Base-by-base conservation (phyloP, 768 basidiomycete species). In the Lactarius pseudohatsudake region DNA sequence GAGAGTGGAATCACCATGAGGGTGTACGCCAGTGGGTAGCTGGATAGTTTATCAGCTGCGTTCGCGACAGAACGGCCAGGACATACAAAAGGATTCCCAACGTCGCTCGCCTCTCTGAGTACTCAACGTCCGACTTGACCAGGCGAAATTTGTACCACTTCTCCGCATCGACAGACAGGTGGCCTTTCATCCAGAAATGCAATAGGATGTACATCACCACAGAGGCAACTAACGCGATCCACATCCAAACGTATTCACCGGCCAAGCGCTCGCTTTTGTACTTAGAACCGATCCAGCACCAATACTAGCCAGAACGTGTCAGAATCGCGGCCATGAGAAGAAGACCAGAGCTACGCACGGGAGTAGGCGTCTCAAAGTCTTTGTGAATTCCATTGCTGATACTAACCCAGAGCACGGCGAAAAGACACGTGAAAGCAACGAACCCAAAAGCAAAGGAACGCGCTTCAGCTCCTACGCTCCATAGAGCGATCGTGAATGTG, bases 201-300 rank as follows among this genome's bases (percentile, higher is more conserved):
- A 80, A 72, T 1, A 74, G 73, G 57, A 76, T 66, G 69, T 80
- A 81, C 2, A 75, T 65, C 9, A 76, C 22, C 32, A 76, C 63
- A 11, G 79, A 79, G 57, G 76, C 66, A 32, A 70, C 65, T 13
- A 81, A 73, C 5, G 80, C 75, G 32, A 79, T 56, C 81, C 81
- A 81, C 56, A 81, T 15, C 82, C 82, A 82, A n/a, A 80, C 28
- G 64, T 82, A 82, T 70, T 81, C 81, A 1, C 79, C 80, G 53
- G 68, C 75, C n/a, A 81, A 73, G 20, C 77, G 74, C 64, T 77
- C 74, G 4, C 65, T 66, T 2, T 70, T 34, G 69, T 74, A 78
- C 13, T 72, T 53, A 6, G 72, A 54, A 41, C 76, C 74, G 61
- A 83, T 78, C 81, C 81, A 81, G 69, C 81, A 83, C 81, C 81